A percentile compares a stretch with the other conserved stretches of the same genome.
Evolutionary conservation across 805 yeast species (phyloP).

Genomic region (Cyberlindnera petersonii): DNA sequence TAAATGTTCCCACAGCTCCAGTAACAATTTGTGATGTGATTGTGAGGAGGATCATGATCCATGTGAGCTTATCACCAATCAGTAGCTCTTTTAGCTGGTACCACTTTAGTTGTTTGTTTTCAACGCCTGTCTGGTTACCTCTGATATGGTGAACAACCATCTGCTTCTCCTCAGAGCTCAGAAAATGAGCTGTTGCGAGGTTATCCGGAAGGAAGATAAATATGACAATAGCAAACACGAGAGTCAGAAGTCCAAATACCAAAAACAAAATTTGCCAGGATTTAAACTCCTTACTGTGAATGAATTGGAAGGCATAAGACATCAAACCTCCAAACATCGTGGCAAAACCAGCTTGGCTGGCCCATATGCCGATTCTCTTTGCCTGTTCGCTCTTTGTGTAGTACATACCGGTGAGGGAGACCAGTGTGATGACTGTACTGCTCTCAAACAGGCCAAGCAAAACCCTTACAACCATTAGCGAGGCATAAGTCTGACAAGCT

Average conservation of each 20-base stretch:
- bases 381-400: slow-evolving; percentile 50
- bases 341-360: slow-evolving; percentile 49
- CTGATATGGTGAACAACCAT: slow-evolving; percentile 39
- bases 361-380: slow-evolving; percentile 50
- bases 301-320: slow-evolving; percentile 50
- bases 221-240: slow-evolving; percentile 42
- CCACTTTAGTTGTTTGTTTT: slow-evolving; percentile 37
- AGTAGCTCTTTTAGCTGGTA: slow-evolving; percentile 41
- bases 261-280: slow-evolving; percentile 59
- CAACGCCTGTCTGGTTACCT: slow-evolving; percentile 44
- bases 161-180: slow-evolving; percentile 35
- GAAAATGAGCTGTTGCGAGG: slow-evolving; percentile 32
- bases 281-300: slow-evolving; percentile 34
- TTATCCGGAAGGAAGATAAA: slow-evolving; percentile 46
- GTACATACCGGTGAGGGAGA: slow-evolving; percentile 55
- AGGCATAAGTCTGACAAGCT: slow-evolving; percentile 47
- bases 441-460: slow-evolving; percentile 51
- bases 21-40: slow-evolving; percentile 43
- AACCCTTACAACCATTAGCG: slow-evolving; percentile 48
- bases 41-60: slow-evolving; percentile 41
- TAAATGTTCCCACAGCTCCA: slow-evolving; percentile 35
- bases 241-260: slow-evolving; percentile 49
- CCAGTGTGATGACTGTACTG: slow-evolving; percentile 50
- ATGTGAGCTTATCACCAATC: slow-evolving; percentile 40
- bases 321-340: slow-evolving; percentile 41